Evolutionary conservation across 164 flowering plant species (phyloP), one percentile per base, ranked within the genome.

Genomic region (Euptelea pleiosperma): DNA sequence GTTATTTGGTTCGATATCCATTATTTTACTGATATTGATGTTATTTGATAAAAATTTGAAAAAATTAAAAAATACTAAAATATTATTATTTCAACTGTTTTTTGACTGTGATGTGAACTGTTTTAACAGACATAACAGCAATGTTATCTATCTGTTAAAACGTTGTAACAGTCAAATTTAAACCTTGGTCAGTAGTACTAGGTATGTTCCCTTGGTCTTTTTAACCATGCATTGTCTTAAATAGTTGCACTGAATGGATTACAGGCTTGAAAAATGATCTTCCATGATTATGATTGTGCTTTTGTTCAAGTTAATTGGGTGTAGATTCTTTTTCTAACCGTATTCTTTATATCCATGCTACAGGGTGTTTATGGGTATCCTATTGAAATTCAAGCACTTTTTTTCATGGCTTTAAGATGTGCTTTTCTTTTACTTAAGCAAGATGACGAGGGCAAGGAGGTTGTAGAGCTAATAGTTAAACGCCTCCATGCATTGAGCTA

Each of bases 301-400:
- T 26, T 24, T 26, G 6, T 31, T 47, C 52, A n/a, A n/a, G n/a
- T 30, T 51, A 51, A 12, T 35, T 22, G 40, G 12, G 19, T 47
- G 3, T 18, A n/a, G 2, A 9, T 50, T 28, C 11, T 47, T 63
- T 12, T 18, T 31, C 31, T 34, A 3, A 44, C 10, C 3, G 14
- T 41, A 2, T 39, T 47, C 7, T 60, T 33, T 24, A 28, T 28
- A 9, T 58, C 8, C 30, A 16, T 59, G 22, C 21, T 59, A 37
- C 83, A 90, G 92, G 95, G 95, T 47, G 83, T 87, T 22, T 85
- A 87, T 71, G 95, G 97, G 16, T 84, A 90, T 66, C 97, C 91
- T 1, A 84, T 90, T 58, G 97, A 90, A 73, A 87, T 90, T 30
- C 97, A 87, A 69, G 86, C 95, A 18, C 87, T 90, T 29, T 90